Evolutionary conservation across 208 protist genomes (phyloP).

Genomic region (Acanthamoeba rhysodes): DNA sequence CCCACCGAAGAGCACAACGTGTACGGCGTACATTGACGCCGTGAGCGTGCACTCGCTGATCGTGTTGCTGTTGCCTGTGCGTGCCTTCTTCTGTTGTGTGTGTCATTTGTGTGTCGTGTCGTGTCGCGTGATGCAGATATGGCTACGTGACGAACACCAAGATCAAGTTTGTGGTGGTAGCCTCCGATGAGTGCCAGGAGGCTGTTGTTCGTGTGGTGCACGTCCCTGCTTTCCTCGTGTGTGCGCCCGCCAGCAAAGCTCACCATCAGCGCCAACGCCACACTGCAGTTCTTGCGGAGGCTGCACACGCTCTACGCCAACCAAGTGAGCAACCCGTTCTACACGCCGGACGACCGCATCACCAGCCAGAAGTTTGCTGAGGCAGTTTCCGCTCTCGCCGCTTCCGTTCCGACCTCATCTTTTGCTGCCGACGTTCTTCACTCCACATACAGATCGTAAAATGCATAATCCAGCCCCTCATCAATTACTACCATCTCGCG

Average conservation of each 20-base stretch:
- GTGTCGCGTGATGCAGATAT: neutral
- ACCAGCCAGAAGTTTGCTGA: slow-evolving; percentile 55
- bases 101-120: no score
- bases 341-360: slow-evolving; percentile 75
- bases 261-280: no score
- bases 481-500: no score
- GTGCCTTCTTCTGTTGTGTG: no score
- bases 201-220: slow-evolving; percentile 59
- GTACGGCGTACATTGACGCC: slow-evolving; percentile 24
- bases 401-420: neutral
- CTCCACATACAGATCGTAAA: neutral
- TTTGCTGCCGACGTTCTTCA: neutral
- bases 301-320: slow-evolving; percentile 80
- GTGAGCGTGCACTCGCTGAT: neutral
- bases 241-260: no score
- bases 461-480: neutral
- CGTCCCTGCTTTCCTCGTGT: neutral
- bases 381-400: neutral
- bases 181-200: slow-evolving; percentile 71
- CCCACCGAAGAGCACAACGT: slow-evolving; percentile 81
- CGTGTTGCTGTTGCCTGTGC: neutral
- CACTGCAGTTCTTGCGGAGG: slow-evolving; percentile 73
- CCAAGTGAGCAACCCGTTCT: slow-evolving; percentile 82
- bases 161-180: slow-evolving; percentile 82
- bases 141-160: slow-evolving; percentile 84